phyloP scores from a whole-genome alignment of 306 rosid genomes.

The Vicia faba region DNA sequence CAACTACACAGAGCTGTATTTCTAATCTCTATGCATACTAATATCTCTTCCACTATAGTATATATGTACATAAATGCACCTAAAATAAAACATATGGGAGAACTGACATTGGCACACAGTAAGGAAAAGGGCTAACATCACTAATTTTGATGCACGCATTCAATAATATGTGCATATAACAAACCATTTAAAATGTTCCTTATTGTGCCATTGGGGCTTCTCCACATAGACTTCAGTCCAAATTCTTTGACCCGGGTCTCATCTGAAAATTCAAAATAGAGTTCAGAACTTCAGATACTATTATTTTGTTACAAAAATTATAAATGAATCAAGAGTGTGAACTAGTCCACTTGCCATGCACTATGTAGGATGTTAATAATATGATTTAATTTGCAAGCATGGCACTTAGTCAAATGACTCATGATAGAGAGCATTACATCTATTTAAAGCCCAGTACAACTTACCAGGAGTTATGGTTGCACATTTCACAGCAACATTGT shows the following conservation, averaged over 20 bases:
- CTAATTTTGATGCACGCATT: conserved; percentile 19
- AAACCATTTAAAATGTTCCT: conserved; percentile 88
- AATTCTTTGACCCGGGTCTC: conserved; percentile 93
- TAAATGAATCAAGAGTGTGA: conserved; percentile 13
- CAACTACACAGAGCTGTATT: conserved; percentile 4
- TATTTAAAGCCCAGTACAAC: conserved; percentile 38
- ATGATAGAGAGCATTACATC: conserved; percentile 13
- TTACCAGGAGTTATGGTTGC: conserved; percentile 97
- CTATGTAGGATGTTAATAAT: conserved; percentile 13
- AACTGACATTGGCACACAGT: neutral
- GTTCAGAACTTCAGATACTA: conserved; percentile 7
- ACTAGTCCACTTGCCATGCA: conserved; percentile 28
- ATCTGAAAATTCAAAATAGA: conserved; percentile 55
- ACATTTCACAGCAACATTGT: conserved; percentile 94
- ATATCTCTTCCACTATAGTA: neutral
- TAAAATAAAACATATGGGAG: neutral
- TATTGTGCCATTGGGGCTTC: conserved; percentile 98
- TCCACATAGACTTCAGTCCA: conserved; percentile 96
- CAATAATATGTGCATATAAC: conserved; percentile 32
- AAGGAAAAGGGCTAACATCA: conserved; percentile 27
- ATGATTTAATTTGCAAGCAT: conserved; percentile 1
- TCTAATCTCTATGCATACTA: neutral
- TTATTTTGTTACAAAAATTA: neutral
- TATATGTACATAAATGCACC: conserved; percentile 1
- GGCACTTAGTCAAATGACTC: conserved; percentile 7